A percentile compares a stretch with the other conserved stretches of the same genome.
These are phyloP conservation scores for Globisporangium mamillatum DNA, from an alignment of 352 stramenopile genomes.

Conservation along the genomic window DNA sequence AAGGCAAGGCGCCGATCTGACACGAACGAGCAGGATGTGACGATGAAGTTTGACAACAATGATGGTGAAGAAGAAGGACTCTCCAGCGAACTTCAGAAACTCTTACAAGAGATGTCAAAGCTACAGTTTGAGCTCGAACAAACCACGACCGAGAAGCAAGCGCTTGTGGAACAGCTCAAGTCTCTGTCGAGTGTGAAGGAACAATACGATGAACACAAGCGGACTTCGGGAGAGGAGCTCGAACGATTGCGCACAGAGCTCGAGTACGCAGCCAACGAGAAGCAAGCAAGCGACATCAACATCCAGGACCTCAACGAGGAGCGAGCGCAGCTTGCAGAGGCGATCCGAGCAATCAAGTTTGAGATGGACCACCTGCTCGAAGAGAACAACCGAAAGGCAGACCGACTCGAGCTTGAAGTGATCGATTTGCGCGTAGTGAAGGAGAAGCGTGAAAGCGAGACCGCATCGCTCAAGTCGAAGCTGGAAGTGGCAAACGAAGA, in stretches of 20 bases:
- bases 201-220: background rate
- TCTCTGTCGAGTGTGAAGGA: background rate
- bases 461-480: constrained; percentile 28
- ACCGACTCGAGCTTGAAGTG: constrained; percentile 36
- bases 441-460: constrained; percentile 25
- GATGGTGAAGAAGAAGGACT: constrained; percentile 10
- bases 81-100: constrained; percentile 26
- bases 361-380: constrained; percentile 37
- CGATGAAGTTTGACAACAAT: constrained; percentile 7
- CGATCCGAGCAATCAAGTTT: constrained; percentile 16
- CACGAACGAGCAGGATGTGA: constrained; percentile 1
- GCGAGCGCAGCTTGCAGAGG: constrained; percentile 19
- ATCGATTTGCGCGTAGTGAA: constrained; percentile 40
- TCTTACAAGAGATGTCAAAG: constrained; percentile 38
- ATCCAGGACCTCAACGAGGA: constrained; percentile 35
- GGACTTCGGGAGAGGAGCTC: background rate
- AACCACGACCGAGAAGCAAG: constrained; percentile 5
- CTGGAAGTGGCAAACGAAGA: constrained; percentile 30
- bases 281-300: constrained; percentile 31
- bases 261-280: constrained; percentile 31
- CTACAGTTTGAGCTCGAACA: constrained; percentile 35
- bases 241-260: constrained; percentile 27
- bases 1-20: background rate
- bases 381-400: constrained; percentile 33
- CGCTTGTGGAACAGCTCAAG: background rate